Conservation (phyloP, 2,329 filamentous ascomycete genomes). For the Metarhizium humberi region DNA sequence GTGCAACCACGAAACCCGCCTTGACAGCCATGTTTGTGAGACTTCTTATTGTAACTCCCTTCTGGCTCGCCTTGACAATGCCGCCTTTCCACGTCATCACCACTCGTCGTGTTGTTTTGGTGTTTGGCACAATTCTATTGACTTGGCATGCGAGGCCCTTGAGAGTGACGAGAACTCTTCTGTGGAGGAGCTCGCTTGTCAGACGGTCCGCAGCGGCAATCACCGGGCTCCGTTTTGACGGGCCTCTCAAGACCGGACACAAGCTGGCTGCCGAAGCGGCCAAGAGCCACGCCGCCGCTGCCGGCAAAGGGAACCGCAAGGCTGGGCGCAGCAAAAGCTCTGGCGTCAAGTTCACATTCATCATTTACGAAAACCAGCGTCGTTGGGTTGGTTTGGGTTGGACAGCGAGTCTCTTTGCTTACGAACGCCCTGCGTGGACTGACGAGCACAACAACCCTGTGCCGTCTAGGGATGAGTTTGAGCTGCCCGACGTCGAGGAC, state of each 20-base stretch:
- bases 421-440: conserved; percentile 86
- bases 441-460: conserved; percentile 87
- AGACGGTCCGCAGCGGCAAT: conserved; percentile 60
- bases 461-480: conserved; percentile 61
- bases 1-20: conserved; percentile 81
- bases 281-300: conserved; percentile 11
- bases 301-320: conserved; percentile 16
- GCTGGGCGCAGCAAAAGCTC: conserved; percentile 43
- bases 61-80: conserved; percentile 78
- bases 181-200: conserved; percentile 79
- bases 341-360: conserved; percentile 92
- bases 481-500: conserved; percentile 53
- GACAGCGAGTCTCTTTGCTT: conserved; percentile 84
- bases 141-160: conserved; percentile 90
- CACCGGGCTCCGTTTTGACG: conserved; percentile 70
- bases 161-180: conserved; percentile 72
- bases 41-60: conserved; percentile 75
- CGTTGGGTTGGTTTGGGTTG: conserved; percentile 92
- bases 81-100: conserved; percentile 81
- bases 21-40: conserved; percentile 84
- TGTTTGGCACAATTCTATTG: conserved; percentile 74
- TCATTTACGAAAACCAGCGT: conserved; percentile 91
- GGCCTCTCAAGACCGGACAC: conserved; percentile 27
- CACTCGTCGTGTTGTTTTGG: conserved; percentile 72
- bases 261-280: conserved; percentile 15